Percentiles rank a stretch among this genome's conserved stretches.
Evolutionary conservation across 1,284 basidiomycete species (phyloP).

Genomic region (Puccinia coronata): DNA sequence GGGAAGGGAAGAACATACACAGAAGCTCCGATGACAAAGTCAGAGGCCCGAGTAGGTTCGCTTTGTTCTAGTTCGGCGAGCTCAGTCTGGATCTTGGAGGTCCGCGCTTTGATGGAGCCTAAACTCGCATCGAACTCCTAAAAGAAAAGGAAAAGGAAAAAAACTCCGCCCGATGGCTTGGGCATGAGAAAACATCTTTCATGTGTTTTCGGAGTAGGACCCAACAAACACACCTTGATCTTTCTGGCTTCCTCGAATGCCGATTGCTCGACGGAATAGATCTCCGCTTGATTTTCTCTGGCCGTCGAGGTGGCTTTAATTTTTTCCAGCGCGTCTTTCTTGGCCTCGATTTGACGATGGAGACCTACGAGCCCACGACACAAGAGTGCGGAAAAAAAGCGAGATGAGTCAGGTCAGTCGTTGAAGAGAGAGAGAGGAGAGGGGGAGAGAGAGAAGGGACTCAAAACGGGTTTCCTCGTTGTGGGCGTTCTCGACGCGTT

Average conservation of each 20-base stretch:
- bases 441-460: not conserved
- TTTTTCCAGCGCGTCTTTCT: constrained; percentile 45
- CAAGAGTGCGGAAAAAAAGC: not conserved
- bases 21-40: constrained; percentile 37
- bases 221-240: constrained; percentile 26
- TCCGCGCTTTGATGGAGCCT: constrained; percentile 32
- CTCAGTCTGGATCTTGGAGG: constrained; percentile 31
- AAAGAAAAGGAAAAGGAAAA: not conserved
- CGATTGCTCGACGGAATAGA: constrained; percentile 35
- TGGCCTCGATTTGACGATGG: constrained; percentile 42
- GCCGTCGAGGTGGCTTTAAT: constrained; percentile 43
- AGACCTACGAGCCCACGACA: constrained; percentile 11
- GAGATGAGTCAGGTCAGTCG: not conserved
- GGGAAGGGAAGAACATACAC: constrained; percentile 14
- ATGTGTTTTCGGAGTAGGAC: too few species aligned
- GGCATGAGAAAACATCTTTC: not conserved
- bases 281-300: constrained; percentile 46
- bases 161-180: not conserved
- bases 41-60: constrained; percentile 40
- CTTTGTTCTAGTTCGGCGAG: constrained; percentile 28
- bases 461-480: constrained; percentile 38
- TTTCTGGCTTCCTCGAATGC: constrained; percentile 46
- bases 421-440: not conserved
- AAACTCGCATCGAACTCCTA: constrained; percentile 32
- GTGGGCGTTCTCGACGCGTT: constrained; percentile 38